Evolutionary conservation across 306 rosid species (phyloP).

Genomic region (Prosopis cineraria): DNA sequence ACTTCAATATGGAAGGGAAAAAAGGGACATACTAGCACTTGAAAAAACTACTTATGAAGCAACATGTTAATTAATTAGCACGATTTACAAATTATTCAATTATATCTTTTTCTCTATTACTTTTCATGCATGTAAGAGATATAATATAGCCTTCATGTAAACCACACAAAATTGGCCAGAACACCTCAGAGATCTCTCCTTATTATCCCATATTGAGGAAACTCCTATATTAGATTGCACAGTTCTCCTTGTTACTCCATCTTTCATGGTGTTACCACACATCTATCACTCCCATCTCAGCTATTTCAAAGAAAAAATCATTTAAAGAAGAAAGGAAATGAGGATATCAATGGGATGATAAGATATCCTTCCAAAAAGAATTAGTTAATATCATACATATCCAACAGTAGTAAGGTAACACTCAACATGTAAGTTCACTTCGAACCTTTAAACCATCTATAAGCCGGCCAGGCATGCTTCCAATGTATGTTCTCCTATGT

Average conservation of each 20-base stretch:
- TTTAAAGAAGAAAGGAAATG: not conserved
- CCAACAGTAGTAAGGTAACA: constrained; percentile 11
- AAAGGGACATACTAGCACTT: not conserved
- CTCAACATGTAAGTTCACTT: constrained; percentile 23
- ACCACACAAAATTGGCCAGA: not conserved
- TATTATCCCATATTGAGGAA: constrained; percentile 8
- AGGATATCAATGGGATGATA: not conserved
- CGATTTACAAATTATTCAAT: not conserved
- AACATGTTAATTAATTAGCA: not conserved
- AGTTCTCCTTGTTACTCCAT: constrained; percentile 7
- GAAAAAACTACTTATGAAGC: not conserved
- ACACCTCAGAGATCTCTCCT: not conserved
- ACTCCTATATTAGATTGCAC: not conserved
- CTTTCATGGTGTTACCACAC: not conserved
- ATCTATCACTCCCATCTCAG: not conserved
- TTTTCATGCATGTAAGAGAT: not conserved
- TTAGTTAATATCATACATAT: constrained; percentile 26
- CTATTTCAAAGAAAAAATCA: not conserved
- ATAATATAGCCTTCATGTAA: not conserved
- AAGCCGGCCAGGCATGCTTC: constrained; percentile 99
- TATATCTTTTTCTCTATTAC: not conserved
- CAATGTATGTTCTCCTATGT: constrained; percentile 97
- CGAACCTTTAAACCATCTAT: constrained; percentile 92
- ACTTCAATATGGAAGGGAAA: constrained; percentile 22
- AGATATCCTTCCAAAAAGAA: constrained; percentile 31